Conservation (phyloP, 331 rosid species). For the Quercus tomentella region DNA sequence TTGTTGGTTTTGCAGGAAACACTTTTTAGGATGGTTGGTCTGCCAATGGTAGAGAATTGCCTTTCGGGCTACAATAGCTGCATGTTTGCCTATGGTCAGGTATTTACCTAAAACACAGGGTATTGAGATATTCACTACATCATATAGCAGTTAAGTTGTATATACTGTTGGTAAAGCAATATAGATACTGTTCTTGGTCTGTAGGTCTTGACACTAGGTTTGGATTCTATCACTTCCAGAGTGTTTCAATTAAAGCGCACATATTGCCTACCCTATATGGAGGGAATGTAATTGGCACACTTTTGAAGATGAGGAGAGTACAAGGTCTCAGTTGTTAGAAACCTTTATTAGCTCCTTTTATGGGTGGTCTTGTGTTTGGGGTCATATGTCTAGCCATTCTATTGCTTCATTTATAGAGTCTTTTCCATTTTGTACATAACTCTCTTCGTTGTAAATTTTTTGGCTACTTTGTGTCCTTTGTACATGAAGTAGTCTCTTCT, state of each 20-base stretch:
- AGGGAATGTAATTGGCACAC: background rate
- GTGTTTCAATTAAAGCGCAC: background rate
- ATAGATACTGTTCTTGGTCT: background rate
- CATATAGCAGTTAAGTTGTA: background rate
- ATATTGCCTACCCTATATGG: background rate
- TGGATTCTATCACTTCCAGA: background rate
- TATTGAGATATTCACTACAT: background rate
- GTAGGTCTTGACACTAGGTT: background rate
- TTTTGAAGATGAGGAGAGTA: background rate
- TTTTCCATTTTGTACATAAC: too few relatives aligned
- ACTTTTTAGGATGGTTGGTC: conserved; percentile 92
- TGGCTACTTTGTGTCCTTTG: too few relatives aligned
- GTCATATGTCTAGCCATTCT: too few relatives aligned
- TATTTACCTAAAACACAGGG: conserved; percentile 25
- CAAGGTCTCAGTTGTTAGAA: too few relatives aligned
- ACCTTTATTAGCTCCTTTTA: too few relatives aligned
- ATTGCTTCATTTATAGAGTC: too few relatives aligned
- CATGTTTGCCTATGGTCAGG: conserved; percentile 99
- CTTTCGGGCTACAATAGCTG: conserved; percentile 95
- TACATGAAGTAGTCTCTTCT: too few relatives aligned
- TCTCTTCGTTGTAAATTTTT: too few relatives aligned
- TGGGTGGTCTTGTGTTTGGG: too few relatives aligned
- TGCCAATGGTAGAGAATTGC: conserved; percentile 98
- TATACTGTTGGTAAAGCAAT: background rate
- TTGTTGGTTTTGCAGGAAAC: conserved; percentile 55